A percentile compares a stretch with the other conserved stretches of the same genome.
These are phyloP conservation scores for Sarocladium kiliense DNA, from an alignment of 2,329 filamentous ascomycete genomes.

Conservation along the genomic window DNA sequence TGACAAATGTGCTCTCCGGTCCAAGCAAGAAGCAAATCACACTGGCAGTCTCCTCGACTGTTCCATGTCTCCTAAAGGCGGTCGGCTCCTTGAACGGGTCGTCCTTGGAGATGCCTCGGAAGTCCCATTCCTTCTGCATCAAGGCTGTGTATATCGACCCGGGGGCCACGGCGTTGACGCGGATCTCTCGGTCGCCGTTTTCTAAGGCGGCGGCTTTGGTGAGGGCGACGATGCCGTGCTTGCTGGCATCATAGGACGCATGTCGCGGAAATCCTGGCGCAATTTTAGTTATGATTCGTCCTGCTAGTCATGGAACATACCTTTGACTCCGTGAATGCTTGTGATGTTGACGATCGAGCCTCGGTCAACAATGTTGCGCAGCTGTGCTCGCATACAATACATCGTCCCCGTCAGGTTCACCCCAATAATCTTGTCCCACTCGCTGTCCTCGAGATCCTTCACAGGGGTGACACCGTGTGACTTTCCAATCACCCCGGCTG, in stretches of 20 bases:
- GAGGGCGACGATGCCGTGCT: conserved; percentile 28
- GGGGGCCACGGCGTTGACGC: conserved; percentile 38
- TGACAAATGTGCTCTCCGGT: conserved; percentile 40
- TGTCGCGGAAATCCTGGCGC: conserved; percentile 23
- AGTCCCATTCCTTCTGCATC: conserved; percentile 38
- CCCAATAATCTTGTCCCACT: conserved; percentile 40
- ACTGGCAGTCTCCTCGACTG: conserved; percentile 40
- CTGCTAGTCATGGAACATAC: conserved; percentile 12
- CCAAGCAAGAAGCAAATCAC: conserved; percentile 43
- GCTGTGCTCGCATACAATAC: conserved; percentile 41
- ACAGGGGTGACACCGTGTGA: conserved; percentile 32
- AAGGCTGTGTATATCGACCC: conserved; percentile 44
- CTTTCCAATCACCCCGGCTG: conserved; percentile 45
- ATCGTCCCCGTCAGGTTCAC: conserved; percentile 44
- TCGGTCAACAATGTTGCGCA: conserved; percentile 38
- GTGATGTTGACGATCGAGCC: conserved; percentile 54
- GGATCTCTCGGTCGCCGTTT: conserved; percentile 34
- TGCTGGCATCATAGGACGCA: conserved; percentile 28
- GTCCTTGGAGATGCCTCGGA: conserved; percentile 22
- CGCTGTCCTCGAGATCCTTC: conserved; percentile 36
- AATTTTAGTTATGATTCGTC: no score
- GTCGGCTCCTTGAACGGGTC: conserved; percentile 37
- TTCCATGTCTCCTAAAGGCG: conserved; percentile 37
- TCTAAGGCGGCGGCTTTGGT: conserved; percentile 26
- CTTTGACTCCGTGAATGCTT: conserved; percentile 42